Base-by-base conservation (phyloP, 352 stramenopile species). In the Phytophthora pisi region DNA sequence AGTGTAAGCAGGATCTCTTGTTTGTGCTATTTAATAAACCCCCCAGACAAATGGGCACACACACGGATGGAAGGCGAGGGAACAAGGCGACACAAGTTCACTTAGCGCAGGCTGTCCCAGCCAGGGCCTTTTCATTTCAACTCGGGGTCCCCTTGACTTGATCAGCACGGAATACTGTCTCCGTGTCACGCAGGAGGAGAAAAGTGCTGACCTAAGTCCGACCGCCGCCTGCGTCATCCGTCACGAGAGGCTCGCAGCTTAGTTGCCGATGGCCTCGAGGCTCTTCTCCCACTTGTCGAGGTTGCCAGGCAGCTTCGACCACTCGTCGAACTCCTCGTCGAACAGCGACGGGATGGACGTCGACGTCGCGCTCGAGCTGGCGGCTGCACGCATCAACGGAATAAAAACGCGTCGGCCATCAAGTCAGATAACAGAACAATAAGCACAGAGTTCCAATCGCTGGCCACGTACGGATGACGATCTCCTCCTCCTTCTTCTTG, bases 271-370 rank as follows among this genome's bases (percentile, higher is more conserved):
- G 55, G 81, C 93, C 73, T 96, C 85, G 45, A 96, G 80, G 72
- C 85, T 95, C 81, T 93, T 86, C 80, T 96, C 88, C 88, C 88
- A 96, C 70, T 89, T 88, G 65, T 88, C 84, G 26, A 93, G 64
- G 77, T 96, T 96, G 73, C 86, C 88, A 38, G 88, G 79, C 51
- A 91, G 60, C 82, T 94, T 88, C 38, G 86, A 93, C 88, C 88
- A 96, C 75, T 86, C 78, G 47, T 93, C 88, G 70, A 93, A 96
- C 67, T 90, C 87, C 30, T 96, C 88, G 57, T 92, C 86, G 58
- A 93, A 87, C 47, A 96, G 74, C 72, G 88, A 96, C 18, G 86
- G 86, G 51, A 96, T 90, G 55, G 79, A 76, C 49, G 82, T 82
- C 42, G 81, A 91, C 26, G 54, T 69, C 47, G 79, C 76, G 34